Evolutionary conservation across 2,329 filamentous ascomycete species (phyloP).

Genomic region (Ascochyta lentis): DNA sequence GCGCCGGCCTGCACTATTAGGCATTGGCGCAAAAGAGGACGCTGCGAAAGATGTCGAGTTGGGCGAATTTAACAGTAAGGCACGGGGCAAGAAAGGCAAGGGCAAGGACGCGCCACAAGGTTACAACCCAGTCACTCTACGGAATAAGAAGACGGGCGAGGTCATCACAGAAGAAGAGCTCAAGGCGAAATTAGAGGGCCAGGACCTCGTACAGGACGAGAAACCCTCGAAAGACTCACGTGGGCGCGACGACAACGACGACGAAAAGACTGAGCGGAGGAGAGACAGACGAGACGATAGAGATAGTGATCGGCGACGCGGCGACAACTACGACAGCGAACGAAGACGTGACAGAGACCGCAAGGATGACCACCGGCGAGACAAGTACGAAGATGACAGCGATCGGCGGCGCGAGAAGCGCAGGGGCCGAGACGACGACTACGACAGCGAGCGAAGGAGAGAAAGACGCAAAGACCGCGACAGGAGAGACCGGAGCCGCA

Average conservation of each 20-base stretch:
- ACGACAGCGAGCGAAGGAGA: conserved; percentile 29
- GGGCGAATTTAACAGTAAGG: conserved; percentile 71
- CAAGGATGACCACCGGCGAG: conserved; percentile 18
- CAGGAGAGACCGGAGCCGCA: conserved; percentile 26
- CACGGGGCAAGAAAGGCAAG: conserved; percentile 55
- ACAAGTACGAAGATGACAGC: conserved; percentile 20
- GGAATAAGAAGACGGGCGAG: conserved; percentile 68
- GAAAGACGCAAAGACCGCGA: conserved; percentile 27
- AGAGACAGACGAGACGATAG: conserved; percentile 24
- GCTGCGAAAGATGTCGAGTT: conserved; percentile 69
- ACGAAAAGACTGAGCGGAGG: conserved; percentile 25
- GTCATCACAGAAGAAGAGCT: conserved; percentile 68
- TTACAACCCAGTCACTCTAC: conserved; percentile 68
- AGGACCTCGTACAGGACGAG: conserved; percentile 54
- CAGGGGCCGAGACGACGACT: conserved; percentile 23
- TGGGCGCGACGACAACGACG: conserved; percentile 23
- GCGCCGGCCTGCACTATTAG: conserved; percentile 79
- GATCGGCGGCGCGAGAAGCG: conserved; percentile 27
- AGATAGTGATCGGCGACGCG: conserved; percentile 25
- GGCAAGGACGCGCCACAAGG: conserved; percentile 55
- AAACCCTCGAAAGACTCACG: conserved; percentile 27
- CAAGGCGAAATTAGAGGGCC: conserved; percentile 57
- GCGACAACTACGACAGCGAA: conserved; percentile 23
- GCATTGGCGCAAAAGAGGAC: conserved; percentile 85
- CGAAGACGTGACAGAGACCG: conserved; percentile 26